Evolutionary conservation across 1,284 basidiomycete genomes (phyloP).

Genomic region (Somion occarium): DNA sequence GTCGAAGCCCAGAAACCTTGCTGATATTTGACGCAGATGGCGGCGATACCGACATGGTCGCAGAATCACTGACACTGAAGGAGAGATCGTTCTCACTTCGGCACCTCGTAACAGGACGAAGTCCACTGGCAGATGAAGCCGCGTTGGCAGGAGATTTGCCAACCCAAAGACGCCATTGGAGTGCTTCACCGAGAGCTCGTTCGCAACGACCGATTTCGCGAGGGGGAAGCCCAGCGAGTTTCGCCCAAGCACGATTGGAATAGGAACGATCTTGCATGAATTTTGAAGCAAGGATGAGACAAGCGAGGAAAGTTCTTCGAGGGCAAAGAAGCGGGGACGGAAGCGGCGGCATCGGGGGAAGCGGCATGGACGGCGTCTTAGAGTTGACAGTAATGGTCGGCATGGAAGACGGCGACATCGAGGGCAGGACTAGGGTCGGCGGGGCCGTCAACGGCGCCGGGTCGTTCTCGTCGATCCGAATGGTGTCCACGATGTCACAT

Average conservation of each 20-base stretch:
- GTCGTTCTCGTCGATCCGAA: neutral
- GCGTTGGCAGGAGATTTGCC: conserved; percentile 42
- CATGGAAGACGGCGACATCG: conserved; percentile 4
- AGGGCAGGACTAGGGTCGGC: conserved; percentile 6
- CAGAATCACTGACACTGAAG: neutral
- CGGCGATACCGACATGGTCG: neutral
- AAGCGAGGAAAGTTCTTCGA: conserved; percentile 82
- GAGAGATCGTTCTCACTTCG: conserved; percentile 17
- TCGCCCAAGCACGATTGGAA: conserved; percentile 90
- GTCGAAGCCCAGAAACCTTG: neutral
- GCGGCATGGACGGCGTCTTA: conserved; percentile 21
- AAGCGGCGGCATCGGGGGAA: conserved; percentile 44
- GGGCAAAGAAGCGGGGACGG: conserved; percentile 83
- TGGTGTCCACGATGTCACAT: neutral
- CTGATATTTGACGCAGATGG: neutral
- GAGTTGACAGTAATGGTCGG: conserved; percentile 9
- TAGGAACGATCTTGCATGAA: conserved; percentile 92
- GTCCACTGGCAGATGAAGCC: neutral
- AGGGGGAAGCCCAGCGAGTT: conserved; percentile 73
- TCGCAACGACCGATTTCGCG: conserved; percentile 79
- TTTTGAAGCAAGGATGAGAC: conserved; percentile 85
- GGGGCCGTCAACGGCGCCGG: conserved; percentile 4
- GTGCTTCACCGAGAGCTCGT: conserved; percentile 71
- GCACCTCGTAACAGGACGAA: conserved; percentile 18
- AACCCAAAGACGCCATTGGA: conserved; percentile 83